A percentile compares a stretch with the other conserved stretches of the same genome.
phyloP scores from a whole-genome alignment of 2,329 filamentous ascomycete species.

The Chrysoporthe cubensis region DNA sequence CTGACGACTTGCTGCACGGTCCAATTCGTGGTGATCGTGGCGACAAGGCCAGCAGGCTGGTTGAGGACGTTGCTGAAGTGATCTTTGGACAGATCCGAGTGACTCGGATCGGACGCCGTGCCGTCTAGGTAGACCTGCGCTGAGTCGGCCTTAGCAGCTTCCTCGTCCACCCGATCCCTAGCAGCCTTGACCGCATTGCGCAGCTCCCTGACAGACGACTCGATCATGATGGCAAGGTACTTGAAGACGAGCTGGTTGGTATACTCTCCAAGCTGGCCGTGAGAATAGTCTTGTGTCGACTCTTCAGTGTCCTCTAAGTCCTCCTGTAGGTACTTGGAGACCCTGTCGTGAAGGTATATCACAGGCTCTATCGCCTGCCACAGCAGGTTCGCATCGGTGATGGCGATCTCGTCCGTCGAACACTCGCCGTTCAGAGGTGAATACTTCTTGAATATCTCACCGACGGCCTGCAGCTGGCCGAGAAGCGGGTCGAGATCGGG shows the following conservation, averaged over 20 bases:
- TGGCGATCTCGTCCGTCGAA: constrained; percentile 4
- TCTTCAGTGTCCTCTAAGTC: constrained; percentile 35
- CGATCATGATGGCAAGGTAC: constrained; percentile 37
- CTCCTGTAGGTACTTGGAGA: constrained; percentile 38
- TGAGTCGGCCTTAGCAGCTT: constrained; percentile 36
- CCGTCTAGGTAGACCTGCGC: constrained; percentile 35
- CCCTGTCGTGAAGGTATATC: constrained; percentile 37
- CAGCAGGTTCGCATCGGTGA: constrained; percentile 33
- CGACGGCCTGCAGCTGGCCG: constrained; percentile 35
- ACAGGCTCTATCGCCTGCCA: constrained; percentile 39
- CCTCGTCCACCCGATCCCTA: constrained; percentile 37
- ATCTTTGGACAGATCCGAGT: constrained; percentile 63
- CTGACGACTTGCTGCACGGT: constrained; percentile 69
- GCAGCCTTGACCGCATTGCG: constrained; percentile 38
- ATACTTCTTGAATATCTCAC: constrained; percentile 35
- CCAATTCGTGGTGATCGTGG: constrained; percentile 65
- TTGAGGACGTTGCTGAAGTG: constrained; percentile 64
- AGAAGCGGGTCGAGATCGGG: constrained; percentile 32
- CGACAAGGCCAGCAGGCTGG: constrained; percentile 57
- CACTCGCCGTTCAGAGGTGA: constrained; percentile 12
- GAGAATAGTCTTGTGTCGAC: constrained; percentile 30
- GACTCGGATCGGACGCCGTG: constrained; percentile 56
- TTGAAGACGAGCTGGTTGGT: constrained; percentile 38
- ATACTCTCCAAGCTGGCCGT: constrained; percentile 36
- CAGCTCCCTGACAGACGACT: constrained; percentile 37